These are phyloP conservation scores for Berkeleyomyces basicola DNA, from an alignment of 2,329 filamentous ascomycete species.

Conservation along the genomic window DNA sequence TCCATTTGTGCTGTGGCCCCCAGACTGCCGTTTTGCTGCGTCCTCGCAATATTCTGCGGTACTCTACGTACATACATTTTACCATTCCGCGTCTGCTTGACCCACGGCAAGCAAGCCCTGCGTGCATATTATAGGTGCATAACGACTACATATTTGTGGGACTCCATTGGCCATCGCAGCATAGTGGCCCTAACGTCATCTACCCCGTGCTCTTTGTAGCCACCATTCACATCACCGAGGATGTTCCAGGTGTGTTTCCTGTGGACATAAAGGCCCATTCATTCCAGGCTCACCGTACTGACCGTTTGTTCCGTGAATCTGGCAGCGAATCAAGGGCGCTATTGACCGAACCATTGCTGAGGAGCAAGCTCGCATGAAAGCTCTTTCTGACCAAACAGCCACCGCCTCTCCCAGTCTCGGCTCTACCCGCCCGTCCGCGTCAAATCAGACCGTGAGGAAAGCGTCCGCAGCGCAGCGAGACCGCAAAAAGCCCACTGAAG, in stretches of 20 bases:
- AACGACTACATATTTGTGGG: neutral
- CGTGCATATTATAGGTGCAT: neutral
- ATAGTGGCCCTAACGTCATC: neutral
- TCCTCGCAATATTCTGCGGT: neutral
- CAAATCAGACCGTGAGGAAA: slow-evolving; percentile 16
- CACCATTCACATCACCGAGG: neutral
- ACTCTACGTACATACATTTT: too few relatives aligned
- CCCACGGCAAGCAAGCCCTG: neutral
- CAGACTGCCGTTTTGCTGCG: too few relatives aligned
- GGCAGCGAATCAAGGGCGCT: slow-evolving; percentile 62
- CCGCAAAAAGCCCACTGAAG: slow-evolving; percentile 14
- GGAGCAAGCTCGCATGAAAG: slow-evolving; percentile 67
- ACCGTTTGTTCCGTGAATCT: neutral
- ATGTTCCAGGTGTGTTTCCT: slow-evolving; percentile 16
- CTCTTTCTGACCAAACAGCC: slow-evolving; percentile 29
- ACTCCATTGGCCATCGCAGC: neutral
- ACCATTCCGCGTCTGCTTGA: neutral
- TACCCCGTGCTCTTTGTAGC: neutral
- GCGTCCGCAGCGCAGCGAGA: slow-evolving; percentile 20
- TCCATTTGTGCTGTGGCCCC: neutral
- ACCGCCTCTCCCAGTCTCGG: slow-evolving; percentile 23
- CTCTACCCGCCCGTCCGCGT: slow-evolving; percentile 24
- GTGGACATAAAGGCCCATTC: too few relatives aligned
- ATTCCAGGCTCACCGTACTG: neutral
- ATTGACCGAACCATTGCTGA: slow-evolving; percentile 81